Evolutionary conservation across 108 stramenopile genomes (phyloP), one percentile per base, ranked within the genome.

Genomic region (Cylindrotheca closterium): DNA sequence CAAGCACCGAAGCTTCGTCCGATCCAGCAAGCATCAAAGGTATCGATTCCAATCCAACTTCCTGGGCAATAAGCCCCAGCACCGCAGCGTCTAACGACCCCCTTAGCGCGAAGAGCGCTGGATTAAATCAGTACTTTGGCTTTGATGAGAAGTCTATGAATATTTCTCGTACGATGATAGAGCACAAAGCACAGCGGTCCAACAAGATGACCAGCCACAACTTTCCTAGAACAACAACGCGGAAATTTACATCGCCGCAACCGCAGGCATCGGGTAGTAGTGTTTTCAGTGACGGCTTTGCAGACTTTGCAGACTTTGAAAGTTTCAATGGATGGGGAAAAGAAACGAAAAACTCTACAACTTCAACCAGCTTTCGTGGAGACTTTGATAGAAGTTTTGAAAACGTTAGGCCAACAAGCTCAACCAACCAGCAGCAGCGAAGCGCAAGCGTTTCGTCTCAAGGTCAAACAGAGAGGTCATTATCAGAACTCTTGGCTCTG

Each of bases 401-500:
- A 30, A 30, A 51, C 23, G 15, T 59, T 18, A 7, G 7, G 51
- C 51, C 15, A 51, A 21, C 51, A 21, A 30, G 8, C 28, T 15
- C 8, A 1, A 67, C 7, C 32, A 37, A 49, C 4, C 48, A 67
- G 8, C 51, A 51, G 17, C 63, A 64, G 26, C 53, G 51, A 1
- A 7, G 10, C 37, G 7, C 37, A 10, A 42, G 10, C 37, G 15
- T 15, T 42, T 64, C 63, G 23, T 23, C 63, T 1, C 42, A 30
- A 0, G 52, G 32, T 26, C 42, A 19, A 33, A 31, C 46, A 33
- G 74, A 77, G 17, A 55, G 67, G 8, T 71, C 81, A 18, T 59
- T 85, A 4, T 63, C 74, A 7, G 84, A 85, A 29, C 65, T 84
- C 30, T 55, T 77, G 33, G 85, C 59, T 22, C 74, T 70, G 69